Conservation (phyloP, 495 filamentous ascomycete genomes). For the Penicillium subrubescens region DNA sequence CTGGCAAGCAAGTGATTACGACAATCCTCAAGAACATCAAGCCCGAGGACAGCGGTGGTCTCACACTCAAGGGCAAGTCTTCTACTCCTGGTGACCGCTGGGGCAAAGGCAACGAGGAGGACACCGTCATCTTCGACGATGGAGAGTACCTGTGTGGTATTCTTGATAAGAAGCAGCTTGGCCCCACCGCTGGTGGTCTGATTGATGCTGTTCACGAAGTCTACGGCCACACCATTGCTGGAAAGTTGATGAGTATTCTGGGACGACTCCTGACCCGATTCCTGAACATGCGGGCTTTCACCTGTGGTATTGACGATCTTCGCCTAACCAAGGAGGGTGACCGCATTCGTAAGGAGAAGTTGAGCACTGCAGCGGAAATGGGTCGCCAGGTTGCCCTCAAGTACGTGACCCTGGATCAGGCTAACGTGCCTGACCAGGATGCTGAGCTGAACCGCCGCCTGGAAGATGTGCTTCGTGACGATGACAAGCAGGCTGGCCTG, state of each 20-base stretch:
- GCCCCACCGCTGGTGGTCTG: conserved; percentile 81
- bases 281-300: conserved; percentile 90
- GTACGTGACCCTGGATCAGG: conserved; percentile 84
- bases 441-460: conserved; percentile 72
- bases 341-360: conserved; percentile 63
- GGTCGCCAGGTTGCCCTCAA: conserved; percentile 83
- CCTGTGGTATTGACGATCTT: conserved; percentile 97
- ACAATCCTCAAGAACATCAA: conserved; percentile 91
- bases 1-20: conserved; percentile 96
- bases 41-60: conserved; percentile 70
- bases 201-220: conserved; percentile 92
- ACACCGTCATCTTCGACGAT: conserved; percentile 78
- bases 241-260: conserved; percentile 82
- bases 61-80: conserved; percentile 78
- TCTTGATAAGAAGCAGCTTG: conserved; percentile 94
- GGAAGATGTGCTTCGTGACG: conserved; percentile 88
- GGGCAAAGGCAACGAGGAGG: conserved; percentile 72
- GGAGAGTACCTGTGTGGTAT: conserved; percentile 89
- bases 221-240: conserved; percentile 85
- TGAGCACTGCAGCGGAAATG: conserved; percentile 69
- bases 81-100: conserved; percentile 75
- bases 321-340: conserved; percentile 83
- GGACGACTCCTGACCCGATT: conserved; percentile 88
- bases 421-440: conserved; percentile 58
- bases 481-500: conserved; percentile 82